These are phyloP conservation scores for Komagataella phaffii DNA, from an alignment of 805 yeast species.

Conservation along the genomic window DNA sequence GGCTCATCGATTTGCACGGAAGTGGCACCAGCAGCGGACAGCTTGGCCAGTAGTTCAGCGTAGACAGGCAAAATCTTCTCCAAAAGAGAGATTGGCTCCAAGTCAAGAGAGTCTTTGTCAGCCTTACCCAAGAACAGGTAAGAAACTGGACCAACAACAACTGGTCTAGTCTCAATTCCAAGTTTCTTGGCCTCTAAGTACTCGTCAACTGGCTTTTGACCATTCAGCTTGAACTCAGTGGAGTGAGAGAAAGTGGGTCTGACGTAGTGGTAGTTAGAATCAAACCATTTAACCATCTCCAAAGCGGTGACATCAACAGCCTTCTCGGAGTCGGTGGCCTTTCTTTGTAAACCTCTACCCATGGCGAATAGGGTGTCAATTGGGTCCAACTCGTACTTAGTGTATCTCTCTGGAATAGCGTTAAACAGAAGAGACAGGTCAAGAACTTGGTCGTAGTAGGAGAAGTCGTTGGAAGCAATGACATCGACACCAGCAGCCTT, in stretches of 20 bases:
- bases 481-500: conserved; percentile 93
- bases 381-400: conserved; percentile 78
- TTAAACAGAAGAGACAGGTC: conserved; percentile 89
- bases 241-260: conserved; percentile 97
- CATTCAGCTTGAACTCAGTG: conserved; percentile 91
- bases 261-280: conserved; percentile 98
- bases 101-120: conserved; percentile 92
- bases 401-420: conserved; percentile 93
- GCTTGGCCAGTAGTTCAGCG: conserved; percentile 76
- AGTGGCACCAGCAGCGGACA: conserved; percentile 89
- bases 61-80: conserved; percentile 89
- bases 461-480: conserved; percentile 96
- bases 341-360: conserved; percentile 99
- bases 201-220: conserved; percentile 94
- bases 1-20: conserved; percentile 98
- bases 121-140: conserved; percentile 94
- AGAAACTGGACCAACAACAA: conserved; percentile 91
- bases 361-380: conserved; percentile 93
- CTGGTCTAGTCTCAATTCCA: conserved; percentile 97
- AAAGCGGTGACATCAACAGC: conserved; percentile 98
- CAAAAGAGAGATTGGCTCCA: conserved; percentile 84
- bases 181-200: conserved; percentile 94
- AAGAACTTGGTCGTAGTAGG: conserved; percentile 94
- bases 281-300: conserved; percentile 99
- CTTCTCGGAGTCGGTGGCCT: conserved; percentile 72